A percentile compares a stretch with the other conserved stretches of the same genome.
Evolutionary conservation across 75 land plant genomes (phyloP).

Genomic region (Cupressus sempervirens): DNA sequence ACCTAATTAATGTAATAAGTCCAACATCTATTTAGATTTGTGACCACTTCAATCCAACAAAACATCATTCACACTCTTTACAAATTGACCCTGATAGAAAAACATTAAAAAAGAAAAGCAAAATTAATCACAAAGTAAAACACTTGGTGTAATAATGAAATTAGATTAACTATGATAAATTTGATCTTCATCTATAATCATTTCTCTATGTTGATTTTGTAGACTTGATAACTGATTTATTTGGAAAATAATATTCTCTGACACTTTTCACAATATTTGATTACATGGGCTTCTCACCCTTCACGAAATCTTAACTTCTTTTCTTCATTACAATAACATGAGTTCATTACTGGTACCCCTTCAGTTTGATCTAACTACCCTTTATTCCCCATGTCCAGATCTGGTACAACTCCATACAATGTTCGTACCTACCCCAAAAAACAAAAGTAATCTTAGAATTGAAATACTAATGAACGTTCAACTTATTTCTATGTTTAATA

Average conservation of each 20-base stretch:
- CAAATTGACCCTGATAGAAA: not conserved
- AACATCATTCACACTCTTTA: not conserved
- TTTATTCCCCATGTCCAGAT: not conserved
- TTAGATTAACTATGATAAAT: not conserved
- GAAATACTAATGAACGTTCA: not conserved
- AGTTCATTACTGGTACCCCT: not conserved
- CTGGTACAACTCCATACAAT: not conserved
- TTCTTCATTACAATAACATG: too few species aligned
- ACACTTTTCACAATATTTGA: slow-evolving; percentile 80
- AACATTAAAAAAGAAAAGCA: not conserved
- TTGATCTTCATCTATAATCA: slow-evolving; percentile 74
- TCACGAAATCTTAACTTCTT: not conserved
- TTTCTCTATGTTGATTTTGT: slow-evolving; percentile 87
- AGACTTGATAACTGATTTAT: slow-evolving; percentile 83
- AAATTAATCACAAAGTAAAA: not conserved
- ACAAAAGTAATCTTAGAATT: not conserved
- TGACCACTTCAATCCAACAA: not conserved
- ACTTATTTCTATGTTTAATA: too few species aligned
- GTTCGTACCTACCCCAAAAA: not conserved
- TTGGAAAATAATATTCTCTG: slow-evolving; percentile 71
- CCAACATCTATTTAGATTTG: not conserved
- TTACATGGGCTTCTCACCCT: slow-evolving; percentile 73
- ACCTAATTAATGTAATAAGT: too few species aligned
- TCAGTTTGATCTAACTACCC: not conserved
- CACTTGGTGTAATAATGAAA: not conserved